Conservation (phyloP, 495 filamentous ascomycete genomes). For the Penicillium angulare region DNA sequence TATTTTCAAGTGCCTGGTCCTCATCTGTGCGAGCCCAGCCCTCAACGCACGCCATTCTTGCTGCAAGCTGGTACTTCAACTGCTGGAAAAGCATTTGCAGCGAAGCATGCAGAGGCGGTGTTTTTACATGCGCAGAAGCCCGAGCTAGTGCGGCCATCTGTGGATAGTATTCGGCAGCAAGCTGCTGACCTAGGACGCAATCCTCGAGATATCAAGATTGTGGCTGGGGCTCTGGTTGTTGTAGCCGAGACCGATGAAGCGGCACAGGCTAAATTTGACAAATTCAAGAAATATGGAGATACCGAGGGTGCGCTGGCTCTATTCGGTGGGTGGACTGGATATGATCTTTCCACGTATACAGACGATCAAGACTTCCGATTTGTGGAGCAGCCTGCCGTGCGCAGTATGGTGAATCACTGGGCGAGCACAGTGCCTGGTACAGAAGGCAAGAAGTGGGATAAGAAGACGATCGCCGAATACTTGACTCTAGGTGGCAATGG, state of each 20-base stretch:
- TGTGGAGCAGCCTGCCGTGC: conserved; percentile 59
- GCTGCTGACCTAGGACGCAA: conserved; percentile 44
- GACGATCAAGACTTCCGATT: conserved; percentile 56
- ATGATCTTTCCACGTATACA: conserved; percentile 47
- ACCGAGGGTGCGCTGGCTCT: conserved; percentile 52
- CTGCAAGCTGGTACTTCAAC: conserved; percentile 63
- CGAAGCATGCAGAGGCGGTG: conserved; percentile 56
- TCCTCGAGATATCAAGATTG: conserved; percentile 48
- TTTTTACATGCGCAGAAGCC: conserved; percentile 51
- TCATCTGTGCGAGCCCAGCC: conserved; percentile 62
- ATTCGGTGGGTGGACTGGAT: conserved; percentile 56
- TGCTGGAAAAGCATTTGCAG: conserved; percentile 62
- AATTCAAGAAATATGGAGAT: conserved; percentile 45
- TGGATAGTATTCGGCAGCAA: conserved; percentile 48
- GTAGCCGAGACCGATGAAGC: conserved; percentile 54
- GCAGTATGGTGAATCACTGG: conserved; percentile 43
- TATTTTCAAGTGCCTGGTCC: conserved; percentile 65
- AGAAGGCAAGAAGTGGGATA: conserved; percentile 57
- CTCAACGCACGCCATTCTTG: conserved; percentile 65
- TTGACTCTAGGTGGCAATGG: conserved; percentile 59
- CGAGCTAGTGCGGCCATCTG: conserved; percentile 41
- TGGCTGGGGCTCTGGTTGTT: conserved; percentile 49
- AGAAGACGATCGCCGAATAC: conserved; percentile 59
- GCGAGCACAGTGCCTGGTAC: conserved; percentile 38
- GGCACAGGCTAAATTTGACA: conserved; percentile 50